Base-by-base conservation (phyloP, 192 early-diverging fungal species). In the Coemansia sp. region DNA sequence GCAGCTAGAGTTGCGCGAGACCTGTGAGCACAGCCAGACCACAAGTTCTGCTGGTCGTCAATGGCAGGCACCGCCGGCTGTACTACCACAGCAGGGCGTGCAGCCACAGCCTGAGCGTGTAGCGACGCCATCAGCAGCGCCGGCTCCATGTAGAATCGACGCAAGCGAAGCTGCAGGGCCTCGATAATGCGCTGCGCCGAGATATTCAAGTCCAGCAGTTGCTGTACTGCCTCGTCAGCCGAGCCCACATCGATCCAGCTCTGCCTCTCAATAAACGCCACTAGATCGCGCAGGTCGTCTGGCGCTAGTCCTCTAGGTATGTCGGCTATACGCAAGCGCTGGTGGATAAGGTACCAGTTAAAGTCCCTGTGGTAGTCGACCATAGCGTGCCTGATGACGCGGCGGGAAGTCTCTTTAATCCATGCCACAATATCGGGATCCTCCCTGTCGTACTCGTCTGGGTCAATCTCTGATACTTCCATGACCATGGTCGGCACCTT, bases 361-460 rank as follows among this genome's bases (percentile, higher is more conserved):
- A 84, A 62, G 64, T 84, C 78, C 49, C 82, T 74, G 44, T 84
- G 82, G 60, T 84, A 84, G 66, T 84, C 82, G 22, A 69, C 16
- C 8, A 75, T 74, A 6, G 70, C 70, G 33, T 76, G 66, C 15
- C 49, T 52, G 4, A 80, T 72, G 16, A 84, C 53, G 6, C 82
- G 82, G 38, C 41, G 65, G 33, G 74, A 66, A 24, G 82, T 77
- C 62, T 64, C 69, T 41, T 68, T 70, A 55, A 84, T 76, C 82
- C 82, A 84, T 40, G 31, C 36, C 40, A 84, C 55, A 29, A 84
- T 75, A 18, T 84, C 74, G 0, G 78, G 78, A 27, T 84, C 82
- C 64, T 84, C 82, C 64, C 74, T 76, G 58, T 84, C 78, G 43
- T 77, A 84, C 39, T 79, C 82, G 27, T 84, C 77, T 1, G 82